Evolutionary conservation across 495 filamentous ascomycete genomes (phyloP).

Genomic region (Aspergillus indologenus): DNA sequence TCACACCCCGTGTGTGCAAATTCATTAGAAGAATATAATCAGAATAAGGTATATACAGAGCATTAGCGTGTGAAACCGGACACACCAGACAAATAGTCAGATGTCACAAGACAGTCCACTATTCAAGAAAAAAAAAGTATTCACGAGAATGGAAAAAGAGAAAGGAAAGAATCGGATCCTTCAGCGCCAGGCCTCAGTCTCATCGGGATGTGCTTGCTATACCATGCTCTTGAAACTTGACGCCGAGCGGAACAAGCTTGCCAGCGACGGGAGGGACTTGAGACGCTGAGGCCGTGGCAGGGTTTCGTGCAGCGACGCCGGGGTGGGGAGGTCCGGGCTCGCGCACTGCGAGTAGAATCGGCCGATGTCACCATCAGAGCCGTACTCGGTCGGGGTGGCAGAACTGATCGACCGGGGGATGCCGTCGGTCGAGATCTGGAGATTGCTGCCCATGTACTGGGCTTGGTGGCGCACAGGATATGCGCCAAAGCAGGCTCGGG

Average conservation of each 20-base stretch:
- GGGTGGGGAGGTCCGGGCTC: neutral
- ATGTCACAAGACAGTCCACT: neutral
- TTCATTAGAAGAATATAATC: neutral
- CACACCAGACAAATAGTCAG: neutral
- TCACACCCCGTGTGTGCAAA: neutral
- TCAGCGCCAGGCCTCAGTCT: neutral
- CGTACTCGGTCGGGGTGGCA: neutral
- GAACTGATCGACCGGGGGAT: neutral
- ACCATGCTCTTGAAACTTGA: slow-evolving; percentile 4
- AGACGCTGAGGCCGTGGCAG: neutral
- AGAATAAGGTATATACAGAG: neutral
- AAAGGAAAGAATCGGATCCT: neutral
- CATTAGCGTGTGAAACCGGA: neutral
- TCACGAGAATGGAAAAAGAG: neutral
- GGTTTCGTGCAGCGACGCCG: neutral
- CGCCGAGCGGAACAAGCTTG: slow-evolving; percentile 1
- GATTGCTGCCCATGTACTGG: slow-evolving; percentile 4
- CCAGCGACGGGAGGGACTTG: slow-evolving; percentile 5
- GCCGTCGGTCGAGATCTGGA: slow-evolving; percentile 1
- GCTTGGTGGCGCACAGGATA: slow-evolving; percentile 4
- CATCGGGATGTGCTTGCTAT: neutral
- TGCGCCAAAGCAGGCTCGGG: slow-evolving; percentile 2
- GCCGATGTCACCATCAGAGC: neutral
- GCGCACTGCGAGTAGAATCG: slow-evolving; percentile 2
- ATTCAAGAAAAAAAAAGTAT: slow-evolving; percentile 1